These are phyloP conservation scores for Mycosphaerella arachidis DNA, from an alignment of 2,329 filamentous ascomycete species.

Conservation along the genomic window DNA sequence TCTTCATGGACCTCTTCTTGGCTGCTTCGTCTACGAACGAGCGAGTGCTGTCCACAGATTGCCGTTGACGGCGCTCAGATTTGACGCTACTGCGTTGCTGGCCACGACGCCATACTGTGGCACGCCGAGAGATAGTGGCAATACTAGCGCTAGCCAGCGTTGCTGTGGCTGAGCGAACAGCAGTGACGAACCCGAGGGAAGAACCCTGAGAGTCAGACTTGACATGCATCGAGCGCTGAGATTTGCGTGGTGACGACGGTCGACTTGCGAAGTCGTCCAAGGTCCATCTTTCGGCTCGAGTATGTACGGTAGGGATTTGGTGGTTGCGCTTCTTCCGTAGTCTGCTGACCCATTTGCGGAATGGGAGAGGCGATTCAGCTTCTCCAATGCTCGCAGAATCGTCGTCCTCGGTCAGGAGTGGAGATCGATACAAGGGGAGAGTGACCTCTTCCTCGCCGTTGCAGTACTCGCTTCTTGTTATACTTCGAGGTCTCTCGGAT, in stretches of 20 bases:
- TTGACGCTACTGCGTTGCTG: conserved; percentile 53
- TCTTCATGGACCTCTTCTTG: conserved; percentile 66
- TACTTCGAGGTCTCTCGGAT: background rate
- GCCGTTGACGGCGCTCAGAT: conserved; percentile 63
- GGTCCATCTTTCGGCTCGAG: conserved; percentile 34
- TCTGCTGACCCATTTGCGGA: conserved; percentile 69
- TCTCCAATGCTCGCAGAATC: background rate
- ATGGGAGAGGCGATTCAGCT: conserved; percentile 43
- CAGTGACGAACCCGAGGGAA: conserved; percentile 75
- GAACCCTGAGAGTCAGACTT: conserved; percentile 59
- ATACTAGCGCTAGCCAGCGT: conserved; percentile 71
- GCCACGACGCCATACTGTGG: conserved; percentile 54
- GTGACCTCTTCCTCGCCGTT: background rate
- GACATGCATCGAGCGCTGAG: conserved; percentile 29
- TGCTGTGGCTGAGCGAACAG: conserved; percentile 73
- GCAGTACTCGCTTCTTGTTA: background rate
- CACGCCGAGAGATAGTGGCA: conserved; percentile 56
- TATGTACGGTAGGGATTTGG: conserved; percentile 37
- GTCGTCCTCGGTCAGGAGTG: conserved; percentile 3
- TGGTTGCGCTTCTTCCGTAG: conserved; percentile 55
- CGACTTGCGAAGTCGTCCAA: conserved; percentile 34
- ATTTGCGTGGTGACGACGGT: conserved; percentile 10
- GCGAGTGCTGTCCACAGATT: conserved; percentile 52
- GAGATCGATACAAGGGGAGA: background rate
- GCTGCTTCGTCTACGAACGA: conserved; percentile 61